Evolutionary conservation across 371 early-diverging fungal genomes (phyloP).

Genomic region (Rhizopus sp.): DNA sequence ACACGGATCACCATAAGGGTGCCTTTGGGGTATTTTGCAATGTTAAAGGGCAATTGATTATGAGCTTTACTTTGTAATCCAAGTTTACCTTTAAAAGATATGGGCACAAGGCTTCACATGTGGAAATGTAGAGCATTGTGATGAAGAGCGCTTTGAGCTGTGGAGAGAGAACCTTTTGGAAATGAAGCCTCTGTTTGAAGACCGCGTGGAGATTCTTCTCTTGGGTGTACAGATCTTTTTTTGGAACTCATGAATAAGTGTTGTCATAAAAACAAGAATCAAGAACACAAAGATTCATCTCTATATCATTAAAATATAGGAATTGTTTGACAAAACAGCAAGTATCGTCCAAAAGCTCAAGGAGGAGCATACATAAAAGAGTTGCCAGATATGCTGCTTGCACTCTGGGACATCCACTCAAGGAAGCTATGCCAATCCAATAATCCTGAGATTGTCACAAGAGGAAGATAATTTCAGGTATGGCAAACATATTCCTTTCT

Average conservation of each 20-base stretch:
- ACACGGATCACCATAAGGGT: no score
- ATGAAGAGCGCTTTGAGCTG: conserved; percentile 14
- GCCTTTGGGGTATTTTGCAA: no score
- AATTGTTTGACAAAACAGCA: not conserved
- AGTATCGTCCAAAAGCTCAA: not conserved
- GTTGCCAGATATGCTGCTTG: not conserved
- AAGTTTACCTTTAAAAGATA: not conserved
- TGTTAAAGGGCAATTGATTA: no score
- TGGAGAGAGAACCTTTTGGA: conserved; percentile 9
- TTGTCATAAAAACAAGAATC: not conserved
- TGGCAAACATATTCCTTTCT: not conserved
- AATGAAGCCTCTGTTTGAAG: conserved; percentile 8
- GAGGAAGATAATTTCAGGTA: not conserved
- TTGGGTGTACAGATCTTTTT: conserved; percentile 11
- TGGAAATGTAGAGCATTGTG: conserved; percentile 8
- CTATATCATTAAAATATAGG: not conserved
- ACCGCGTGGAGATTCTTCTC: not conserved
- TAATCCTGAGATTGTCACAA: not conserved
- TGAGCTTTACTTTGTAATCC: no score
- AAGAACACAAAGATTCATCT: not conserved
- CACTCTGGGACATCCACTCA: not conserved
- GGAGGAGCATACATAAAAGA: not conserved
- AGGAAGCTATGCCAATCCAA: not conserved
- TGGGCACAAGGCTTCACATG: conserved; percentile 6
- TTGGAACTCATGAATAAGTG: conserved; percentile 5